Evolutionary conservation across 83 land plant species (phyloP), one percentile per base, ranked within the genome.

Genomic region (Thuja plicata): DNA sequence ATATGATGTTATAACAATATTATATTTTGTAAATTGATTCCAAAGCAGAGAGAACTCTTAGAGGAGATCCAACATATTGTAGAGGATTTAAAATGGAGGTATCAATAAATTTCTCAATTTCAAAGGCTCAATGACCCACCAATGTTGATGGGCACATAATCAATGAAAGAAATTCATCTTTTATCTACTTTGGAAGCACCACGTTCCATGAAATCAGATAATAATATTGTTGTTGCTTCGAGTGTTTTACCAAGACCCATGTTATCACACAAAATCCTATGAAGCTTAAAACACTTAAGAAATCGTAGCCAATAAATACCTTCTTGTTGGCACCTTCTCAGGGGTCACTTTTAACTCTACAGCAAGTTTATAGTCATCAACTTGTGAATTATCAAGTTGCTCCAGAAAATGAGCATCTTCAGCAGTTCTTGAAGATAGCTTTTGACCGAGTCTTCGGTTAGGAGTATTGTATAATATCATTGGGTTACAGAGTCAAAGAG

Each of bases 171-270:
- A 90, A 78, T 5, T 89, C n/a, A 89, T 27, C 87, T 88, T 60
- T 90, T 91, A 15, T 88, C 88, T 24, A 87, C 80, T 82, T 88
- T 90, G 11, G 86, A 81, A 88, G 89, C 86, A 48, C 90, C 91
- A 12, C 86, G 90, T 89, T 98, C 99, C 21, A 91, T 98, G 32
- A 93, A 92, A 88, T 98, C 98, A 52, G 98, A 96, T 52, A 99
- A 99, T 46, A 98, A 92, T 88, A 98, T 97, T 38, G 99, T 97
- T 7, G 98, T 96, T 35, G 99, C 96, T 89, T 98, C 99, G 60
- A 98, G 95, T 41, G 99, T 98, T 88, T 97, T 97, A 38, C 99
- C 99, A 89, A 98, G 96, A 55, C 99, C 99, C 99, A 98, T 98
- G 87, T 98, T 98, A 93, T 98, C 99, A 91, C 99, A 98, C 88